Evolutionary conservation across 2,329 filamentous ascomycete genomes (phyloP).

Genomic region (Podosphaera fusca): DNA sequence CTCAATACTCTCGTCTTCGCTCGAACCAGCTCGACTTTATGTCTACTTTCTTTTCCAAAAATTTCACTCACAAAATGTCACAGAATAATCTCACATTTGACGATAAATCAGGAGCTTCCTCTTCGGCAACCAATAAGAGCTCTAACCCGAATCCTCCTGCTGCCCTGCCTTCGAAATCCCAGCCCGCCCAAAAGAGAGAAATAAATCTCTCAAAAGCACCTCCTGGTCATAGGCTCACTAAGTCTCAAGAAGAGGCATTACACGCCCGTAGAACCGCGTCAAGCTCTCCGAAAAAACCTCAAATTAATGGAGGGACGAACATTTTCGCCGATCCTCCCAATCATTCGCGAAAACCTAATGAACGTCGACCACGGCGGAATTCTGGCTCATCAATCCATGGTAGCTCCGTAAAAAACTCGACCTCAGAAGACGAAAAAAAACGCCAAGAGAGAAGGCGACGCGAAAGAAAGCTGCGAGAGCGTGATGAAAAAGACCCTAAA

Average conservation of each 20-base stretch:
- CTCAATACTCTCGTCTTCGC: neutral
- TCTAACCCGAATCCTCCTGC: conserved; percentile 22
- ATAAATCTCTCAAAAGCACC: conserved; percentile 17
- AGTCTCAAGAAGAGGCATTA: conserved; percentile 43
- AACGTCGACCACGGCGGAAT: conserved; percentile 39
- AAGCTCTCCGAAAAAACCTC: conserved; percentile 14
- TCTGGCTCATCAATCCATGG: conserved; percentile 57
- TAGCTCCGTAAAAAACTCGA: conserved; percentile 27
- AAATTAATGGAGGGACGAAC: conserved; percentile 10
- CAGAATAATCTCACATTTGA: conserved; percentile 39
- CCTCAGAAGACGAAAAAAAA: conserved; percentile 34
- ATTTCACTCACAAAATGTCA: neutral
- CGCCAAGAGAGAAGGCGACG: conserved; percentile 30
- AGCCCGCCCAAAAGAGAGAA: conserved; percentile 17
- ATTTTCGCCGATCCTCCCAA: conserved; percentile 17
- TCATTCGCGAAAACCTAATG: conserved; percentile 16
- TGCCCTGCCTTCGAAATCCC: conserved; percentile 6
- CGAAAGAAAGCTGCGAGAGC: conserved; percentile 21
- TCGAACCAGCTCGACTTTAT: neutral
- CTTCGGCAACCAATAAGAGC: conserved; percentile 17
- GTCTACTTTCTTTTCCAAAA: neutral
- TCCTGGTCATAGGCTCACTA: conserved; percentile 31
- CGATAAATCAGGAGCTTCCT: conserved; percentile 25
- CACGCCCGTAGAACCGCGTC: conserved; percentile 24
- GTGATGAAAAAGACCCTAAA: conserved; percentile 19